A percentile compares a stretch with the other conserved stretches of the same genome.
Evolutionary conservation across 2,329 filamentous ascomycete species (phyloP).

Genomic region (Aschersonia sp.): DNA sequence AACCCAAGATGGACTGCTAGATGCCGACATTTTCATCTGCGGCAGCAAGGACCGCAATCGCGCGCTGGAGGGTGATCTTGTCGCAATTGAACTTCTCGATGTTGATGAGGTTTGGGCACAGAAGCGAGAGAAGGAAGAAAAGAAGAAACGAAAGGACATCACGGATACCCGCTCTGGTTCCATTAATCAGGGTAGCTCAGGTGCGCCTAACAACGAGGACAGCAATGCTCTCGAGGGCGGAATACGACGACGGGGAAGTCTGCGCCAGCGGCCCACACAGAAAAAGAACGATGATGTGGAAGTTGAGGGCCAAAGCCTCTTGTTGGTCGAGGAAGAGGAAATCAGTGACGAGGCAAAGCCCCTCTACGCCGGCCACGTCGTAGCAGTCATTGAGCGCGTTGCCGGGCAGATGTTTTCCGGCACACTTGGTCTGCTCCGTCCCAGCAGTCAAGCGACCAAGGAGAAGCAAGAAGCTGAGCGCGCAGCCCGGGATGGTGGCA

Average conservation of each 20-base stretch:
- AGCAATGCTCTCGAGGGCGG: conserved; percentile 60
- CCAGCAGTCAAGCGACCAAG: conserved; percentile 96
- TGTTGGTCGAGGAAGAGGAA: conserved; percentile 95
- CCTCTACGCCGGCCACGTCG: conserved; percentile 90
- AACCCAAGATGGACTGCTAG: conserved; percentile 71
- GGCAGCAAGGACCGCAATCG: conserved; percentile 98
- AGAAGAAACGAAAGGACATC: conserved; percentile 99
- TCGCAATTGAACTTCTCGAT: conserved; percentile 89
- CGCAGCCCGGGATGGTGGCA: conserved; percentile 70
- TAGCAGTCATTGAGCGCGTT: conserved; percentile 92
- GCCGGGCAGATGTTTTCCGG: conserved; percentile 98
- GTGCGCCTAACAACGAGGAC: conserved; percentile 42
- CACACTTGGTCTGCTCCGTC: conserved; percentile 82
- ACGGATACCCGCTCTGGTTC: conserved; percentile 75
- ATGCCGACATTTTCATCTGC: conserved; percentile 98
- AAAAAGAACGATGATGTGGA: conserved; percentile 99
- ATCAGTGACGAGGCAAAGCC: conserved; percentile 98
- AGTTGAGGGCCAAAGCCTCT: conserved; percentile 91
- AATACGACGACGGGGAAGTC: conserved; percentile 81
- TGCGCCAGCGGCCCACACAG: conserved; percentile 91
- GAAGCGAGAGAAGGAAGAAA: conserved; percentile 98
- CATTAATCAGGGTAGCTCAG: conserved; percentile 55
- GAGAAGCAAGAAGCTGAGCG: conserved; percentile 98
- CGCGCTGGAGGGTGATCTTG: conserved; percentile 87
- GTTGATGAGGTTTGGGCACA: conserved; percentile 98